These are phyloP conservation scores for Coemansia sp. DNA, from an alignment of 192 early-diverging fungal species.

Conservation along the genomic window DNA sequence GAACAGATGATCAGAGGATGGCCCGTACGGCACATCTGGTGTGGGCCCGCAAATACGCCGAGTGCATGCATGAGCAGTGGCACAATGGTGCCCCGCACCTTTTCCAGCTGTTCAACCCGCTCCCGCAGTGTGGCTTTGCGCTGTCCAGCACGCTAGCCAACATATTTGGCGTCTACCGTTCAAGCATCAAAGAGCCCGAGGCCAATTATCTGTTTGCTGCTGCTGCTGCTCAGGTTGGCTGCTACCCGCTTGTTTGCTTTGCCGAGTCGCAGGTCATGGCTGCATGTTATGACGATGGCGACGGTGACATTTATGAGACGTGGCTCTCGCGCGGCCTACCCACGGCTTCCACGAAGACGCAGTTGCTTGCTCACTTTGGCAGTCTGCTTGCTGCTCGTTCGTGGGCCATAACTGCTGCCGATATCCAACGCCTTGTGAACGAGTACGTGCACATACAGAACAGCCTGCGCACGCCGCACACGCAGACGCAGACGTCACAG, in stretches of 20 bases:
- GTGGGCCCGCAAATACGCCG: constrained; percentile 30
- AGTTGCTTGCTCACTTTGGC: constrained; percentile 41
- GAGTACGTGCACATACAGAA: constrained; percentile 34
- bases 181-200: constrained; percentile 34
- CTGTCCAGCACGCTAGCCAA: constrained; percentile 23
- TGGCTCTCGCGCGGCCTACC: constrained; percentile 32
- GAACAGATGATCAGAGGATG: constrained; percentile 16
- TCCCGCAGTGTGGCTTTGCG: constrained; percentile 41
- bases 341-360: constrained; percentile 16
- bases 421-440: constrained; percentile 23
- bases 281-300: constrained; percentile 24
- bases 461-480: not conserved
- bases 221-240: constrained; percentile 34
- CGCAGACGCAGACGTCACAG: not conserved
- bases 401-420: constrained; percentile 25
- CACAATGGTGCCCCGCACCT: constrained; percentile 38
- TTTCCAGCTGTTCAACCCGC: constrained; percentile 39
- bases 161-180: constrained; percentile 25
- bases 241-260: constrained; percentile 45
- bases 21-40: constrained; percentile 14
- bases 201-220: constrained; percentile 42
- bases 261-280: constrained; percentile 28
- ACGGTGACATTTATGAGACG: constrained; percentile 30
- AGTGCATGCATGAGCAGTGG: constrained; percentile 24
- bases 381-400: constrained; percentile 19